These are phyloP conservation scores for Penicillium antarcticum DNA, from an alignment of 495 filamentous ascomycete species.

Conservation along the genomic window DNA sequence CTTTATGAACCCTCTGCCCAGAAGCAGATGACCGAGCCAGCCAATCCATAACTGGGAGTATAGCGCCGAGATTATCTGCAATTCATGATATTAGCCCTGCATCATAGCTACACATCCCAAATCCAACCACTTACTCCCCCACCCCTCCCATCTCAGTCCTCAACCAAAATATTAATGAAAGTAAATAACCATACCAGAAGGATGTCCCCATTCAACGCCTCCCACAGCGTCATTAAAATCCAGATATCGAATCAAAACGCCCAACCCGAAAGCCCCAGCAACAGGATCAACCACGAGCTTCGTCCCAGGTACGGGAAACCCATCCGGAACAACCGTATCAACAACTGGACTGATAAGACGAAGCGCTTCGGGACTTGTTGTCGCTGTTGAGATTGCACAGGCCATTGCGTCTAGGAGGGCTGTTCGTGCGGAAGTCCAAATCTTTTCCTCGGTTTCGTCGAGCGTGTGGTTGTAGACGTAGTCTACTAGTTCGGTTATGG, in stretches of 20 bases:
- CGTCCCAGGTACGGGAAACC: slow-evolving; percentile 47
- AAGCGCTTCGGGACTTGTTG: slow-evolving; percentile 21
- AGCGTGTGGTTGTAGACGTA: slow-evolving; percentile 29
- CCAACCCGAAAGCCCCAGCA: slow-evolving; percentile 44
- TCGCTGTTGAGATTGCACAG: slow-evolving; percentile 36
- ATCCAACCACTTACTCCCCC: too few species aligned
- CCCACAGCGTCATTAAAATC: slow-evolving; percentile 45
- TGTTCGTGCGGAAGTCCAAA: slow-evolving; percentile 23
- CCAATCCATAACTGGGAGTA: slow-evolving; percentile 38
- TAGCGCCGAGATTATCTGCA: slow-evolving; percentile 41
- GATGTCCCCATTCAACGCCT: slow-evolving; percentile 47
- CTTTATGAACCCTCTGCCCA: slow-evolving; percentile 2
- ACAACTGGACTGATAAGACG: slow-evolving; percentile 26
- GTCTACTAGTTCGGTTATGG: slow-evolving; percentile 26
- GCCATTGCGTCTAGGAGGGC: slow-evolving; percentile 40
- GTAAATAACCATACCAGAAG: slow-evolving; percentile 25
- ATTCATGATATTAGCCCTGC: not conserved
- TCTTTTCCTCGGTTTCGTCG: slow-evolving; percentile 3
- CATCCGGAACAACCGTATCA: slow-evolving; percentile 22
- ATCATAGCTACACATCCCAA: not conserved
- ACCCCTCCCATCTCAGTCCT: not conserved
- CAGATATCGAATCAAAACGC: slow-evolving; percentile 40
- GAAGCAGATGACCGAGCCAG: slow-evolving; percentile 20
- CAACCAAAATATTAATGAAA: not conserved
- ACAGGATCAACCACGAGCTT: slow-evolving; percentile 31